Evolutionary conservation across 2,329 filamentous ascomycete species (phyloP).

Genomic region (Metarhizium anisopliae): DNA sequence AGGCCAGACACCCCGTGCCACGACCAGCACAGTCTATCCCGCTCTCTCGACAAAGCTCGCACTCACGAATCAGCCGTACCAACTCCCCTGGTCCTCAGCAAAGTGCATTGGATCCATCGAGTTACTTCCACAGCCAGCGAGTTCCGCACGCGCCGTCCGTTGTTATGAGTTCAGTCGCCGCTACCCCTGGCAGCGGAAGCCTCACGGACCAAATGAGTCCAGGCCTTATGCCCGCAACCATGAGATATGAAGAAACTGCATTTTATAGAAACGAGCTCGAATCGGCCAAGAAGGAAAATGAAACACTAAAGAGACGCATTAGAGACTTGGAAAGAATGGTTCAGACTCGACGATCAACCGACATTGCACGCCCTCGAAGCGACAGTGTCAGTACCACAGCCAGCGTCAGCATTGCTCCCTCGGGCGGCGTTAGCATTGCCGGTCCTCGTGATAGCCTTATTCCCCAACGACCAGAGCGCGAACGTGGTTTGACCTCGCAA

Average conservation of each 20-base stretch:
- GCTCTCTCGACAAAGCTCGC: conserved; percentile 44
- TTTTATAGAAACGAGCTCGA: conserved; percentile 53
- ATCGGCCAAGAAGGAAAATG: conserved; percentile 54
- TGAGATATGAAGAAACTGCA: conserved; percentile 54
- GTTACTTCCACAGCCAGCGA: conserved; percentile 40
- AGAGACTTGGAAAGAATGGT: conserved; percentile 52
- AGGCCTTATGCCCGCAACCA: conserved; percentile 45
- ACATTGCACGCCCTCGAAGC: conserved; percentile 36
- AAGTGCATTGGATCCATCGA: conserved; percentile 33
- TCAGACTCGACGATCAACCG: conserved; percentile 37
- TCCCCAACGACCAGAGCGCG: conserved; percentile 26
- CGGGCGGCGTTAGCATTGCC: conserved; percentile 33
- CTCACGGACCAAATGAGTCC: conserved; percentile 38
- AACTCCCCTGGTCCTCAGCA: conserved; percentile 37
- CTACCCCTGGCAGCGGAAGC: conserved; percentile 29
- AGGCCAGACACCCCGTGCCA: conserved; percentile 32
- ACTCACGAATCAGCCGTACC: conserved; percentile 43
- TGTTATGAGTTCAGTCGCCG: conserved; percentile 28
- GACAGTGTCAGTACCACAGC: conserved; percentile 45
- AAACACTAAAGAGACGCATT: conserved; percentile 49
- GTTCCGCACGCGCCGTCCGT: conserved; percentile 25
- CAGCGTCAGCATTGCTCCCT: conserved; percentile 33
- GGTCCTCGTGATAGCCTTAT: conserved; percentile 31
- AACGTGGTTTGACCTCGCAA: conserved; percentile 31
- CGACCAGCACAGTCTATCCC: conserved; percentile 35